phyloP scores from a whole-genome alignment of 805 yeast species.

The Zygotorulaspora sp. region DNA sequence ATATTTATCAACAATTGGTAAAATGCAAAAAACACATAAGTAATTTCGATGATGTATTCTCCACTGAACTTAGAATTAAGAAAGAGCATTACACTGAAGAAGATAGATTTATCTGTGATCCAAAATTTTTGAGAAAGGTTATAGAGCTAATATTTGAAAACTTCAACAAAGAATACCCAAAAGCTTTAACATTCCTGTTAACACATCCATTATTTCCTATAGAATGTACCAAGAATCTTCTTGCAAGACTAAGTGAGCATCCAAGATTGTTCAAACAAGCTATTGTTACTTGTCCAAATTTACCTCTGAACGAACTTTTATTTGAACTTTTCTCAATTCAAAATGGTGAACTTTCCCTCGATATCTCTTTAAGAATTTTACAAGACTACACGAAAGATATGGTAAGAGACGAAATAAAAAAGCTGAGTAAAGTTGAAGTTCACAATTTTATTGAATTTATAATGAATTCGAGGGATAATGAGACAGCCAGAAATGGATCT shows the following conservation, averaged over 20 bases:
- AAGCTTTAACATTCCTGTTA: conserved; percentile 63
- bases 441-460: conserved; percentile 34
- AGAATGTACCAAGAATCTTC: conserved; percentile 49
- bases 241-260: conserved; percentile 47
- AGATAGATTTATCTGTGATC: conserved; percentile 59
- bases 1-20: conserved; percentile 28
- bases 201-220: conserved; percentile 86
- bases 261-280: conserved; percentile 77
- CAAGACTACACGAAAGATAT: conserved; percentile 60
- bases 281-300: conserved; percentile 68
- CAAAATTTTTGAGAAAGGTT: conserved; percentile 46
- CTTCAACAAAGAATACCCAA: conserved; percentile 42
- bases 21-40: conserved; percentile 19
- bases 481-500: conserved; percentile 16
- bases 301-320: conserved; percentile 60
- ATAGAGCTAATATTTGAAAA: conserved; percentile 41
- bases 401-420: conserved; percentile 45
- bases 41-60: conserved; percentile 34
- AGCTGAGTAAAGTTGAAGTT: conserved; percentile 31
- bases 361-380: conserved; percentile 59
- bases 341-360: conserved; percentile 62
- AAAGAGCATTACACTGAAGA: conserved; percentile 56
- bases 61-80: conserved; percentile 33
- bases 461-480: conserved; percentile 24
- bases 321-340: conserved; percentile 52